These are phyloP conservation scores for Jamesozyma spencerorum DNA, from an alignment of 805 yeast genomes.

Conservation along the genomic window DNA sequence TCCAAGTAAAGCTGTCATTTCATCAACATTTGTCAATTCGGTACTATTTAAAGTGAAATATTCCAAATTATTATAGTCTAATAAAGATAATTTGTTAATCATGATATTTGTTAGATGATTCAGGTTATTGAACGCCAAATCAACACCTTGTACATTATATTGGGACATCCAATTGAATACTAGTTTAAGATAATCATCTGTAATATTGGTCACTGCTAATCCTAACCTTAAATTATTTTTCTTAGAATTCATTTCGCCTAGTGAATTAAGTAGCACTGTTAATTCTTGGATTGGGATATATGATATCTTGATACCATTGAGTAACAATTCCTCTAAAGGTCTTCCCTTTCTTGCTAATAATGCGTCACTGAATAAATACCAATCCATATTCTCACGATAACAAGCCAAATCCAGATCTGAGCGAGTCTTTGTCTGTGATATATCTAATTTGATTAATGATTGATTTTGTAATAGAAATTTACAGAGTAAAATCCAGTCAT, in stretches of 20 bases:
- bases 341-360: constrained; percentile 57
- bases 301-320: constrained; percentile 67
- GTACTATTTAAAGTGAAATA: constrained; percentile 61
- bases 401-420: constrained; percentile 27
- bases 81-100: constrained; percentile 16
- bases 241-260: constrained; percentile 35
- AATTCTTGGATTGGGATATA: constrained; percentile 42
- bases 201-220: constrained; percentile 63
- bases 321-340: constrained; percentile 56
- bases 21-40: constrained; percentile 44
- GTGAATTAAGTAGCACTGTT: constrained; percentile 45
- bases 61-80: constrained; percentile 24
- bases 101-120: constrained; percentile 24
- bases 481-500: constrained; percentile 74
- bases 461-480: constrained; percentile 61
- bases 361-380: constrained; percentile 69
- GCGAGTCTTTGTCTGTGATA: constrained; percentile 51
- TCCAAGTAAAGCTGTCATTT: constrained; percentile 40
- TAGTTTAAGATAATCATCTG: constrained; percentile 44
- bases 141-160: constrained; percentile 49
- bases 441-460: constrained; percentile 49
- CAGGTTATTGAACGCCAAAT: constrained; percentile 75
- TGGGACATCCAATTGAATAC: constrained; percentile 50
- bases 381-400: constrained; percentile 71
- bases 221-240: constrained; percentile 44